Evolutionary conservation across 805 yeast species (phyloP).

Genomic region (Wickerhamomyces bovis): DNA sequence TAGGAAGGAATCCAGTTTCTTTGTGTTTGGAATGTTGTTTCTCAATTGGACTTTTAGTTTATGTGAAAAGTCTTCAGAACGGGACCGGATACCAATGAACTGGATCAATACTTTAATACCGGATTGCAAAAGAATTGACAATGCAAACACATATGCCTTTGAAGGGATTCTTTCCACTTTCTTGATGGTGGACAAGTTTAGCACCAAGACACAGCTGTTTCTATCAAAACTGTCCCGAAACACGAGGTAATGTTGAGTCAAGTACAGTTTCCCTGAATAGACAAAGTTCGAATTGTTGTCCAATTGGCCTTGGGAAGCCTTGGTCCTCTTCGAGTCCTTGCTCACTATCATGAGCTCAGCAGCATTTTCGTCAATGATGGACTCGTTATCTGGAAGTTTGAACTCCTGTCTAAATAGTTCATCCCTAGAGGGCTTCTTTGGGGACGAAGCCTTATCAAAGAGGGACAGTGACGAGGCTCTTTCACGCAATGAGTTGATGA

Average conservation of each 20-base stretch:
- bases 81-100: constrained; percentile 72
- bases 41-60: constrained; percentile 54
- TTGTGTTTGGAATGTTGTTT: constrained; percentile 57
- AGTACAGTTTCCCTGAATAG: constrained; percentile 58
- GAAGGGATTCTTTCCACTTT: constrained; percentile 84
- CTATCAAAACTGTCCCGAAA: constrained; percentile 69
- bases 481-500: constrained; percentile 37
- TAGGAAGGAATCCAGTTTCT: constrained; percentile 57
- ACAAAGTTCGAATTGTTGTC: constrained; percentile 26
- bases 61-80: constrained; percentile 76
- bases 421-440: constrained; percentile 51
- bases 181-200: constrained; percentile 73
- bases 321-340: constrained; percentile 6
- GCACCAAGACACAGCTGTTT: constrained; percentile 56
- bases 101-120: constrained; percentile 60
- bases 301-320: constrained; percentile 2
- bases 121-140: constrained; percentile 63
- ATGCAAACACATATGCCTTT: constrained; percentile 68
- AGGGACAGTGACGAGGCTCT: constrained; percentile 39
- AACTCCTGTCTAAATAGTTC: constrained; percentile 64
- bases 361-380: constrained; percentile 55
- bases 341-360: constrained; percentile 50
- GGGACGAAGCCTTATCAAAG: constrained; percentile 31
- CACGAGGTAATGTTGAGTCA: constrained; percentile 71
- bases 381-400: constrained; percentile 67